A percentile compares a stretch with the other conserved stretches of the same genome.
Conservation (phyloP, 2,329 filamentous ascomycete genomes). For the Chrysosphaeria jannelii region DNA sequence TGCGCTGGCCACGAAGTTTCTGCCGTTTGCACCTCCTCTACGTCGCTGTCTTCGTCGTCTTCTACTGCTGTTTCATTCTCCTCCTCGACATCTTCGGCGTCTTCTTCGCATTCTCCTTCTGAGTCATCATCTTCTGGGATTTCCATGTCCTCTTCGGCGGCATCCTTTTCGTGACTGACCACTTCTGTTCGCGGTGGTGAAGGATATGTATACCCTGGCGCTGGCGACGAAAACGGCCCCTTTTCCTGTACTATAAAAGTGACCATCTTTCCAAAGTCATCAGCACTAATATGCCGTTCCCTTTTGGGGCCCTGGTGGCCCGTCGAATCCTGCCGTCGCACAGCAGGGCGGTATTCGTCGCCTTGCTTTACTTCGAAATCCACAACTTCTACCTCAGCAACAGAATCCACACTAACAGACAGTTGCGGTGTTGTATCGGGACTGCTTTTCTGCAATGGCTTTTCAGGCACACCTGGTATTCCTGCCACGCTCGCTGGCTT, state of each 20-base stretch:
- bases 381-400: conserved; percentile 34
- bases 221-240: conserved; percentile 26
- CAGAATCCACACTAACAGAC: conserved; percentile 49
- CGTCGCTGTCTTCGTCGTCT: not conserved
- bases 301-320: conserved; percentile 40
- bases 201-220: conserved; percentile 11
- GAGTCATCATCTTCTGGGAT: not conserved
- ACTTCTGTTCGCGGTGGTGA: not conserved
- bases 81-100: not conserved
- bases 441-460: too few relatives aligned
- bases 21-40: too few relatives aligned
- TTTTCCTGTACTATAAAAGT: conserved; percentile 77
- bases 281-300: conserved; percentile 75
- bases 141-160: not conserved
- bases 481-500: too few relatives aligned
- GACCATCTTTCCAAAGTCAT: conserved; percentile 82
- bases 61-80: not conserved
- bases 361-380: conserved; percentile 24
- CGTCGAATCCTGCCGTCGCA: conserved; percentile 40
- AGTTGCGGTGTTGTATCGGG: too few relatives aligned
- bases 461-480: too few relatives aligned
- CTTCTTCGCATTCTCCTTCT: too few relatives aligned
- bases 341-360: conserved; percentile 31
- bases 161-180: not conserved
- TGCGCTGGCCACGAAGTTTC: not conserved